Conservation (phyloP, 2,329 filamentous ascomycete species). For the Aspergillus tubingensis region DNA sequence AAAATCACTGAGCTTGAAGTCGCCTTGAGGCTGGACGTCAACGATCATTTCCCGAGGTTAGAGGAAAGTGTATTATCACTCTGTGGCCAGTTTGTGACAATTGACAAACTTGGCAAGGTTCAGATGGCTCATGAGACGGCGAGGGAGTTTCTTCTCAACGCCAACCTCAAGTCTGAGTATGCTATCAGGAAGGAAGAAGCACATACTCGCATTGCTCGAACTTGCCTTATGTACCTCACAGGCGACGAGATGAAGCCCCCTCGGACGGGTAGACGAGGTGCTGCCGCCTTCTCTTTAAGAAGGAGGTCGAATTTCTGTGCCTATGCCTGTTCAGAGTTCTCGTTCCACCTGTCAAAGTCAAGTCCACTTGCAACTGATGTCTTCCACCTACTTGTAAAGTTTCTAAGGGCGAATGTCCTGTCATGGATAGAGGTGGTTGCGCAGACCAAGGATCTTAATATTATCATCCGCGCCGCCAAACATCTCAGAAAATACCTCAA, state of each 20-base stretch:
- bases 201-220: background rate
- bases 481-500: background rate
- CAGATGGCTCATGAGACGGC: background rate
- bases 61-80: background rate
- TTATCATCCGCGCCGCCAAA: background rate
- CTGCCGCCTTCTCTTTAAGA: background rate
- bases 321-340: background rate
- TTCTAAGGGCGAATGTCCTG: background rate
- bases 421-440: background rate
- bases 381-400: background rate
- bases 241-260: background rate
- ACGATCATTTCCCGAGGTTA: background rate
- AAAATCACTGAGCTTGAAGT: background rate
- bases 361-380: background rate
- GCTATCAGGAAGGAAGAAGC: background rate
- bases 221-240: background rate
- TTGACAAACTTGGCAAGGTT: background rate
- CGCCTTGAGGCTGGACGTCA: background rate
- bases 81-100: background rate
- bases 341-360: background rate
- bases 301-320: background rate
- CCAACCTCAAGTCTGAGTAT: background rate
- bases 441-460: background rate
- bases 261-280: background rate
- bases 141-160: background rate